Conservation (phyloP, 495 filamentous ascomycete genomes). For the Xylaria palmicola region DNA sequence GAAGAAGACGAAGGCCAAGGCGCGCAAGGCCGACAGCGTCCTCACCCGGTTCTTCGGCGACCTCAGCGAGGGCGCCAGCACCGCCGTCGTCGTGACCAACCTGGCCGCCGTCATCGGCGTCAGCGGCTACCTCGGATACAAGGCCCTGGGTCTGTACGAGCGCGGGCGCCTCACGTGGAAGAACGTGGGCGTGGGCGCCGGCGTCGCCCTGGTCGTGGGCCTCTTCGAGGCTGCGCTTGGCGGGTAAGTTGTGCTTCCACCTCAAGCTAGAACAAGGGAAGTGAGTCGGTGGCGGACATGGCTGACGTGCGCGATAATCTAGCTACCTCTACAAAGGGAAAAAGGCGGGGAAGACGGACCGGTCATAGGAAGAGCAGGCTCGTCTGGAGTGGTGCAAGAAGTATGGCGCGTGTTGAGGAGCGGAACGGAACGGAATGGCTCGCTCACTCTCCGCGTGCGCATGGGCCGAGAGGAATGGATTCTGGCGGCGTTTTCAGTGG, state of each 20-base stretch:
- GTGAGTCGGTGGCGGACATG: no score
- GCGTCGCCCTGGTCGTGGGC: conserved; percentile 40
- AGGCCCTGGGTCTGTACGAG: conserved; percentile 53
- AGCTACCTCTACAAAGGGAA: conserved; percentile 9
- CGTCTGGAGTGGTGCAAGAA: background rate
- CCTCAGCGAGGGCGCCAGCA: conserved; percentile 32
- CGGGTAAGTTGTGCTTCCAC: conserved; percentile 36
- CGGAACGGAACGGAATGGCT: no score
- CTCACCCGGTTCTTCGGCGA: conserved; percentile 35
- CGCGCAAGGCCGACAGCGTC: conserved; percentile 39
- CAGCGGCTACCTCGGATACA: conserved; percentile 47
- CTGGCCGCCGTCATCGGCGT: conserved; percentile 43
- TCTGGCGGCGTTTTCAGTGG: background rate
- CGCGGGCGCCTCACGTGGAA: conserved; percentile 70
- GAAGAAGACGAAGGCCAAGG: conserved; percentile 46
- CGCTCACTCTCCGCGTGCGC: no score
- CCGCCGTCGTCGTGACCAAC: conserved; percentile 40
- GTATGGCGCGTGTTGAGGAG: background rate
- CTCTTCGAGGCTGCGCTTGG: conserved; percentile 43
- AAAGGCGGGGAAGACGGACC: background rate
- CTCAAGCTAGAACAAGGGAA: no score
- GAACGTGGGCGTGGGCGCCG: conserved; percentile 63
- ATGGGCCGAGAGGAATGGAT: background rate
- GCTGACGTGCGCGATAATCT: background rate
- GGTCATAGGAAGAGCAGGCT: background rate